phyloP scores from a whole-genome alignment of 352 stramenopile genomes.

The Phytophthora pseudosyringae region DNA sequence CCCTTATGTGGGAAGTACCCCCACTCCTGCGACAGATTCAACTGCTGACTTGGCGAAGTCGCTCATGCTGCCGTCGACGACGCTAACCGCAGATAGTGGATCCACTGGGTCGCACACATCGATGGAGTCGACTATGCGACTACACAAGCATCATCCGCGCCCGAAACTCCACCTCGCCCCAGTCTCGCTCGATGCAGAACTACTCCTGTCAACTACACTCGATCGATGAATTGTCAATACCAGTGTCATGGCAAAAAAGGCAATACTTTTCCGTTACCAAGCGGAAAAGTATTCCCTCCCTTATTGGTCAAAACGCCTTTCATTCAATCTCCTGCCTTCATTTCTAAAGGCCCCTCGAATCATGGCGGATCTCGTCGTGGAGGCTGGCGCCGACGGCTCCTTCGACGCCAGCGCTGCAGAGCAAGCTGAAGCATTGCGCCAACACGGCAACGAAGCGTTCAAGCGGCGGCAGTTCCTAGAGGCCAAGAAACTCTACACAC shows the following conservation, averaged over 20 bases:
- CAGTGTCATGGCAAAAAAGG: neutral
- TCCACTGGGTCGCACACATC: neutral
- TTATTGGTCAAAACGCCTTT: conserved; percentile 17
- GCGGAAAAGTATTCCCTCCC: neutral
- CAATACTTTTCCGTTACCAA: conserved; percentile 10
- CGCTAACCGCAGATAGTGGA: conserved; percentile 1
- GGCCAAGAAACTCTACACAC: conserved; percentile 59
- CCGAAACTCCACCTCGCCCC: conserved; percentile 20
- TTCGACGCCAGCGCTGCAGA: conserved; percentile 39
- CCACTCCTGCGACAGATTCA: conserved; percentile 9
- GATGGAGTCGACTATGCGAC: conserved; percentile 2
- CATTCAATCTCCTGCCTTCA: neutral
- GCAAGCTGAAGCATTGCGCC: conserved; percentile 46
- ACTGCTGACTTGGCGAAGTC: conserved; percentile 18
- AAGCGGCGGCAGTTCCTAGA: conserved; percentile 55
- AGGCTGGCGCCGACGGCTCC: conserved; percentile 40
- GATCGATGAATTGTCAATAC: conserved; percentile 2
- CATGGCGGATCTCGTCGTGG: conserved; percentile 38
- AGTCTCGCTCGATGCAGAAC: conserved; percentile 22
- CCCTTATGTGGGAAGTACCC: conserved; percentile 3
- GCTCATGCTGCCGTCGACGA: conserved; percentile 20
- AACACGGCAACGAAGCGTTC: conserved; percentile 77
- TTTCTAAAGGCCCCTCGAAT: conserved; percentile 3
- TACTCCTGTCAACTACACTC: conserved; percentile 15
- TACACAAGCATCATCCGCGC: conserved; percentile 12